phyloP scores from a whole-genome alignment of 306 rosid genomes.

The Bauhinia variegata region DNA sequence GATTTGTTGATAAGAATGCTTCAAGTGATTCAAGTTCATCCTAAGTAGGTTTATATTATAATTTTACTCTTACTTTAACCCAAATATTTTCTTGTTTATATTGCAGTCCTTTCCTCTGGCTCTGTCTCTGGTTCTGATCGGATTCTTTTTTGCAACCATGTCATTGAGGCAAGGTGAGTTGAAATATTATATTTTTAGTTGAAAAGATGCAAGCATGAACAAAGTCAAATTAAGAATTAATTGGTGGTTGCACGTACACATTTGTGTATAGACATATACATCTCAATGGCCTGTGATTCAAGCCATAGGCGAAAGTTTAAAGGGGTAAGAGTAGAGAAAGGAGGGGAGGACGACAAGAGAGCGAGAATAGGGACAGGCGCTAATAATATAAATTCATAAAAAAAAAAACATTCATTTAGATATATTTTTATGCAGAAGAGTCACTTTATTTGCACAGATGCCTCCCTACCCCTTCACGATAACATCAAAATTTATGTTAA shows the following conservation, averaged over 20 bases:
- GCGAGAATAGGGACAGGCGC: constrained; percentile 3
- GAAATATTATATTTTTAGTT: constrained; percentile 20
- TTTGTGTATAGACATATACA: not conserved
- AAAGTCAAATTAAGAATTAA: constrained; percentile 12
- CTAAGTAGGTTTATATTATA: constrained; percentile 17
- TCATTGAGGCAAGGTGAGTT: constrained; percentile 86
- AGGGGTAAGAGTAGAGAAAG: not conserved
- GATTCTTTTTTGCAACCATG: constrained; percentile 79
- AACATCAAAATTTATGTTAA: constrained; percentile 2
- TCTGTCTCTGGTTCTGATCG: constrained; percentile 66
- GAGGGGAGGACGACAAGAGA: not conserved
- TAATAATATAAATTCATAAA: not conserved
- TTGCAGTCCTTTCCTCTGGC: constrained; percentile 93
- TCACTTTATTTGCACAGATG: too few relatives aligned
- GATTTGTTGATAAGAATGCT: constrained; percentile 30
- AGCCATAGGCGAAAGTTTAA: constrained; percentile 7
- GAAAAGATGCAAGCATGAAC: constrained; percentile 7
- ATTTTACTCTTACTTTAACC: not conserved
- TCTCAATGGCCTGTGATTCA: not conserved
- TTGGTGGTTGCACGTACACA: not conserved
- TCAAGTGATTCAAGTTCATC: constrained; percentile 29
- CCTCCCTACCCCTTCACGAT: too few relatives aligned
- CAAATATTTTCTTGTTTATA: constrained; percentile 27
- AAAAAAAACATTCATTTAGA: too few relatives aligned
- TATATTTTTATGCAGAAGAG: too few relatives aligned